Base-by-base conservation (phyloP, 2,329 filamentous ascomycete genomes). In the Scedosporium dehoogii region DNA sequence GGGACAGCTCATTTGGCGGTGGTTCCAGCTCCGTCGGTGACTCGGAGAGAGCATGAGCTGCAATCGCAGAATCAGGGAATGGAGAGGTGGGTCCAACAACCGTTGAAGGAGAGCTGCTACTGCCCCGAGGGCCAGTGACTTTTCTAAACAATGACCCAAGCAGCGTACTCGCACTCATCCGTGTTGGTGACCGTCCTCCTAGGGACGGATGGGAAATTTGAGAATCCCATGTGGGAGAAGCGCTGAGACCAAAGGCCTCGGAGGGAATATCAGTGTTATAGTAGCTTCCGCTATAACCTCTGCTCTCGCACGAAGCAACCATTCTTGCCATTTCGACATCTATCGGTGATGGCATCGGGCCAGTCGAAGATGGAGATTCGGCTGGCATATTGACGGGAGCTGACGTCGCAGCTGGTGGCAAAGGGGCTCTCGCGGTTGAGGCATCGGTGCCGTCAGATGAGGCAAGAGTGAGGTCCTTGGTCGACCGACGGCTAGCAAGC, bases 201-300 rank as follows among this genome's bases (percentile, higher is more conserved):
- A 38, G 55, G 10, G 59, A 53, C 12, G 51, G 51, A n/a, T 33
- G 62, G n/a, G 51, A 44, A 6, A 38, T 46, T n/a, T 46, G 55
- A 46, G 23, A 38, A 56, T 58, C 61, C 60, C n/a, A 27, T 12
- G 25, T 55, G 12, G 51, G 51, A 18, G 51, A 23, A 14, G 51
- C 12, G 51, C 4, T 14, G 5, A 64, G 53, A 7, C 65, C 65
- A 62, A 66, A 65, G 21, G 58, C 64, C 27, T 62, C 56, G 25
- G 63, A 62, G n/a, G 64, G 64, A 9, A 66, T 59, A 41, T 63
- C 51, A 12, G 46, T 51, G 21, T 55, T 61, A 55, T 65, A 66
- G 62, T 66, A 66, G 59, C 59, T 61, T 51, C 48, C 48, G 27
- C 59, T 61, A 25, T 61, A 61, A 1, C 59, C 59, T 33, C 59